Base-by-base conservation (phyloP, 805 yeast genomes). In the Novakomyces olei region DNA sequence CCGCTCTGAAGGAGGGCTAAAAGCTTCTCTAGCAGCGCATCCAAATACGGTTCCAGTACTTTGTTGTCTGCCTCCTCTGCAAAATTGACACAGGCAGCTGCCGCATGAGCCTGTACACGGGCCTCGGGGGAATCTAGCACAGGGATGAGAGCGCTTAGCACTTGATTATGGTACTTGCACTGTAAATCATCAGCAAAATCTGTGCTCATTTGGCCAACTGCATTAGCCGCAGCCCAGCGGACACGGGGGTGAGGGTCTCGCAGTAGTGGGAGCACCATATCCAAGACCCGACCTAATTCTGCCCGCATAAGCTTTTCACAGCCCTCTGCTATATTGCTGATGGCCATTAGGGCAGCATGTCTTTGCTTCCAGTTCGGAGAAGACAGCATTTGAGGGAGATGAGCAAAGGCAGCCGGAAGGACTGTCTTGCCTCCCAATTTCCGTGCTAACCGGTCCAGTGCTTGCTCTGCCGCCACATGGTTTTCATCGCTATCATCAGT, bases 241-340 rank as follows among this genome's bases (percentile, higher is more conserved):
- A 88, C 98, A 50, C 98, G 70, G 42, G 92, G 73, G 48, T 88
- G 95, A 4, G 67, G 67, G 53, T 88, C 96, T 32, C 69, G 61
- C 39, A 88, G 60, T n/a, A 75, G 60, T 3, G 96, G 95, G 43
- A 80, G 50, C 22, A 88, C 72, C 69, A 85, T 63, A 44, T 78
- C 91, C 41, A 88, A 57, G 29, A 88, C 69, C 45, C 67, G 69
- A 37, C 81, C 77, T 31, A 80, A 75, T 49, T 81, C 93, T 20
- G 67, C 58, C 30, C 78, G 74, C 54, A 88, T 62, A 9, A 76
- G 80, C 42, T 83, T 95, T 31, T 79, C 65, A 55, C 96, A 85
- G 33, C 98, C 98, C 58, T 88, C 98, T 26, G 95, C 95, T 15
- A 92, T 93, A 4, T 93, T 72, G 0, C 95, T 81, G 18, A 88